Evolutionary conservation across 2,329 filamentous ascomycete genomes (phyloP), one percentile per base, ranked within the genome.

Genomic region (Nannizziopsis arthrosporioides): DNA sequence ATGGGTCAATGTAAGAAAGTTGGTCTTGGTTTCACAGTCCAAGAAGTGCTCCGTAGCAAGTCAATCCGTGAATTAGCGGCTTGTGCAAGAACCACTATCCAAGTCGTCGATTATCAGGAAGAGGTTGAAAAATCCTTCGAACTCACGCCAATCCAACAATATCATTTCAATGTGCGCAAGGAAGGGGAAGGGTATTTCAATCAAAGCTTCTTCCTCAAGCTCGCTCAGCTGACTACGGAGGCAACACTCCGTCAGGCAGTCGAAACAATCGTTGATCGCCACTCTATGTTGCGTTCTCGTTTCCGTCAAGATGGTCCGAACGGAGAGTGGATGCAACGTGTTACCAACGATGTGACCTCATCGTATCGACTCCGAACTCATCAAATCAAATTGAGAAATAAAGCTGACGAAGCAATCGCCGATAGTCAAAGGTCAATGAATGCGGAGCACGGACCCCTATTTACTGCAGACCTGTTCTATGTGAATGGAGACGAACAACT

Each of bases 11-110:
- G 68, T 51, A 70, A 70, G 42, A 71, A 70, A 54, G 58, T 61
- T 32, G 69, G 68, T 1, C 60, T 73, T 49, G 63, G 66, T 10
- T 57, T 73, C 18, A 70, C 64, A 9, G 70, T 74, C 9, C 71
- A 73, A 52, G 69, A 73, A 18, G 64, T 74, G 2, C 58, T 74
- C 30, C 68, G 66, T 12, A 68, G 68, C 57, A 70, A 68, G 50
- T 73, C 71, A 1, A 69, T 74, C 32, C 56, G 53, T 18, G 62
- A 66, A 9, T 50, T 68, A 35, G 62, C 64, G 3, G 53, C 53
- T 1, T 59, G 56, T 10, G 61, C 57, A 3, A 64, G 59, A 31
- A 51, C 57, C 9, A 59, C 64, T 32, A 54, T 54, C 41, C 59
- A 61, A 32, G 55, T 56, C 4, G 58, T 62, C 27, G 69, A 67